Percentiles rank a stretch among this genome's conserved stretches.
Evolutionary conservation across 345 rosid genomes (phyloP).

Genomic region (Corchorus olitorius): DNA sequence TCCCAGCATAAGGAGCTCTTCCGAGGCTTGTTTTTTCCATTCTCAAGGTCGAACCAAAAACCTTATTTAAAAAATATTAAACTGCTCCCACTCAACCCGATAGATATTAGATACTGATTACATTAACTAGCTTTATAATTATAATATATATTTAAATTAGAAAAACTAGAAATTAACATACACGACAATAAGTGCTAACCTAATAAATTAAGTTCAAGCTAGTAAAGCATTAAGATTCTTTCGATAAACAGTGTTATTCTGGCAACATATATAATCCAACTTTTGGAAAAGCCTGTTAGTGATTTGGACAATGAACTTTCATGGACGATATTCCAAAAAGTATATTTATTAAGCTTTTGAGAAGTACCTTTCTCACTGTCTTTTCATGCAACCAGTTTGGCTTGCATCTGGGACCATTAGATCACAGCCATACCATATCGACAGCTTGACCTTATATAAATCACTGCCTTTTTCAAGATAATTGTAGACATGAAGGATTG

Average conservation of each 20-base stretch:
- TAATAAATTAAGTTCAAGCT: background rate
- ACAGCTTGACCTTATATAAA: constrained; percentile 17
- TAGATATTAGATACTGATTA: no score
- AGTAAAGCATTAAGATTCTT: background rate
- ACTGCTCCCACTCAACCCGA: no score
- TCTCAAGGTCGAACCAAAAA: no score
- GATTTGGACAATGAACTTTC: background rate
- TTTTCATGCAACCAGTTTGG: constrained; percentile 24
- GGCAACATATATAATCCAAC: constrained; percentile 6
- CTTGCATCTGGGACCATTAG: constrained; percentile 23
- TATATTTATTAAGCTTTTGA: background rate
- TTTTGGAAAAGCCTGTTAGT: background rate
- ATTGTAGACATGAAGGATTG: constrained; percentile 14
- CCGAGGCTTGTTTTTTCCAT: no score
- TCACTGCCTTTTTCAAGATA: constrained; percentile 13
- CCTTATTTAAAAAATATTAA: no score
- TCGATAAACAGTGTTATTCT: background rate
- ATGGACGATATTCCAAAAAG: background rate
- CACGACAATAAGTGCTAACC: background rate
- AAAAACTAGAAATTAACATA: background rate
- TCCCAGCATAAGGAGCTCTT: no score
- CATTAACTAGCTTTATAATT: no score
- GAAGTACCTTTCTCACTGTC: constrained; percentile 24
- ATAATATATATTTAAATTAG: background rate
- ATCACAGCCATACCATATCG: constrained; percentile 1